These are phyloP conservation scores for Aspergillus brasiliensis DNA, from an alignment of 2,329 filamentous ascomycete genomes.

Conservation along the genomic window DNA sequence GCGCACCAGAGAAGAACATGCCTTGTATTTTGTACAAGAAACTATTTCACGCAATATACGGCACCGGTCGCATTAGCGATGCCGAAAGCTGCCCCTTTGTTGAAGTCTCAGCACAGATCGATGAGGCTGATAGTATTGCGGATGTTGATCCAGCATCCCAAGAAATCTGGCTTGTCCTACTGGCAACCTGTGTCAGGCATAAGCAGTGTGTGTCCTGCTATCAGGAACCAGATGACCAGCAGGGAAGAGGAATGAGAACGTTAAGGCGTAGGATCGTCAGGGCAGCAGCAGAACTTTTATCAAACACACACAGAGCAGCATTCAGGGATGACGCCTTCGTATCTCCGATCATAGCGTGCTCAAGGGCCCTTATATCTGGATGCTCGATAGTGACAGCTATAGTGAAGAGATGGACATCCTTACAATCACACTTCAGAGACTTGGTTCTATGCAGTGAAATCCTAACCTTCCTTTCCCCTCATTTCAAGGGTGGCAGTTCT, in stretches of 20 bases:
- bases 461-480: not conserved
- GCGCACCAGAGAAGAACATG: not conserved
- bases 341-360: not conserved
- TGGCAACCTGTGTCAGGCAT: not conserved
- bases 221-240: not conserved
- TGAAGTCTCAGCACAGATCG: not conserved
- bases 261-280: not conserved
- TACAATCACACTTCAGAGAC: not conserved
- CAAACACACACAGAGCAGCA: not conserved
- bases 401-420: not conserved
- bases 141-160: not conserved
- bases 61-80: not conserved
- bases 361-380: not conserved
- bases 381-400: not conserved
- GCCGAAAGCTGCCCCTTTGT: not conserved
- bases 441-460: not conserved
- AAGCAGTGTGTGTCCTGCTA: not conserved
- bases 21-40: not conserved
- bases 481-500: not conserved
- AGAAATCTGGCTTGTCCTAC: not conserved
- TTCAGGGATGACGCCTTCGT: not conserved
- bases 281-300: not conserved
- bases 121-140: not conserved
- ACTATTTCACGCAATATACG: not conserved
- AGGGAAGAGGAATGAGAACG: not conserved